Evolutionary conservation across 2,329 filamentous ascomycete genomes (phyloP), one percentile per base, ranked within the genome.

Genomic region (Trichoderma asperellum): DNA sequence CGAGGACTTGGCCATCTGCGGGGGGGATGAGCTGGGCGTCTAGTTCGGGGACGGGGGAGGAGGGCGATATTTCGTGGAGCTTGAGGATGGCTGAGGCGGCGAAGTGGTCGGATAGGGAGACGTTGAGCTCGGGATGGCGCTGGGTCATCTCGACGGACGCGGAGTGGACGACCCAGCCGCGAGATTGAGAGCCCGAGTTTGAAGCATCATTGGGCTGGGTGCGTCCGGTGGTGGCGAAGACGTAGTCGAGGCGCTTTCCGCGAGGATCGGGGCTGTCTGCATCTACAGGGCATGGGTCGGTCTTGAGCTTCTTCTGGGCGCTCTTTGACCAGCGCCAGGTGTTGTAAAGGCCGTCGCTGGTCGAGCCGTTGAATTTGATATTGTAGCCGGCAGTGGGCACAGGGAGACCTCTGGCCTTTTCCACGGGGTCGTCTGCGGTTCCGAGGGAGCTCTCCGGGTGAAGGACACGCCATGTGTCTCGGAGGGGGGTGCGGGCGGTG

Each of bases 51-150:
- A 63, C 47, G 24, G 72, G 63, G 11, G 74, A 47, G 37, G 67
- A 58, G 53, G 71, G 58, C 24, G 76, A 71, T 35, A 79, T 75
- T 1, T 77, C 77, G 72, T 85, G 82, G 14, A 86, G 84, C 5
- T 82, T 80, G 11, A 98, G 84, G 0, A 92, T 94, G 6, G 92
- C 90, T 77, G 95, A 91, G 65, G 98, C 91, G 27, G 93, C 94
- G 79, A 97, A 98, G 79, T 98, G 96, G 77, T 99, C 95, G 74
- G 94, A 97, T 32, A 98, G 85, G 1, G 93, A 97, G 81, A 94
- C 97, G 71, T 89, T 86, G 1, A 97, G 84, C 1, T 87, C 88
- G 0, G 94, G 92, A 79, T 97, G 94, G 11, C 92, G 89, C 77
- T 91, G 87, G 24, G 88, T 90, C 89, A 97, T 93, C 70, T 91